Conservation (phyloP, 805 yeast genomes). For the Metschnikowia proteae region DNA sequence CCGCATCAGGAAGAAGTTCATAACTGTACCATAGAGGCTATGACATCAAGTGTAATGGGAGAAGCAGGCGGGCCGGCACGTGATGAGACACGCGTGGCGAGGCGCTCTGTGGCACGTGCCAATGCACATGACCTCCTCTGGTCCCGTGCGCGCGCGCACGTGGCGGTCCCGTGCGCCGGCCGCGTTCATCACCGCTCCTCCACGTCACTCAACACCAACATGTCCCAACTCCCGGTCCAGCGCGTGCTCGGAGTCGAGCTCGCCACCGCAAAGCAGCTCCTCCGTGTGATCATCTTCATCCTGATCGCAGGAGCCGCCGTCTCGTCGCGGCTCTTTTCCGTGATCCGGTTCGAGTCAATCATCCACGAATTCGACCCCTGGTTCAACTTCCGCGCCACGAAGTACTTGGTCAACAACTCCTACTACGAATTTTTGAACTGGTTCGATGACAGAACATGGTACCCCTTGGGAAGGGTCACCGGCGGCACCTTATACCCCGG, state of each 20-base stretch:
- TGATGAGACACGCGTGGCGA: no score
- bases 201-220: conserved; percentile 8
- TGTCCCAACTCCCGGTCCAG: conserved; percentile 17
- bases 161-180: neutral
- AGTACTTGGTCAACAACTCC: conserved; percentile 76
- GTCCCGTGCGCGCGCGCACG: neutral
- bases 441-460: conserved; percentile 99
- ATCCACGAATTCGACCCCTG: conserved; percentile 98
- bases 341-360: conserved; percentile 90
- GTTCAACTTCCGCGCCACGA: conserved; percentile 97
- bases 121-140: neutral
- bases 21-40: no score
- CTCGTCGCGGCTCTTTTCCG: conserved; percentile 91
- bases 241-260: conserved; percentile 31
- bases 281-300: conserved; percentile 65
- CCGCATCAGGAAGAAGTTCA: no score
- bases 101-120: no score
- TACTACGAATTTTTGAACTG: conserved; percentile 92
- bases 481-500: conserved; percentile 99
- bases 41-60: no score
- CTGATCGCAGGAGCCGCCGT: conserved; percentile 88
- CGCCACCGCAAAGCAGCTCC: conserved; percentile 41
- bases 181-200: neutral
- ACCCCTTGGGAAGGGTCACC: conserved; percentile 97
- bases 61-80: no score